Evolutionary conservation across 164 flowering plant species (phyloP), one percentile per base, ranked within the genome.

Genomic region (Hamamelis virginiana): DNA sequence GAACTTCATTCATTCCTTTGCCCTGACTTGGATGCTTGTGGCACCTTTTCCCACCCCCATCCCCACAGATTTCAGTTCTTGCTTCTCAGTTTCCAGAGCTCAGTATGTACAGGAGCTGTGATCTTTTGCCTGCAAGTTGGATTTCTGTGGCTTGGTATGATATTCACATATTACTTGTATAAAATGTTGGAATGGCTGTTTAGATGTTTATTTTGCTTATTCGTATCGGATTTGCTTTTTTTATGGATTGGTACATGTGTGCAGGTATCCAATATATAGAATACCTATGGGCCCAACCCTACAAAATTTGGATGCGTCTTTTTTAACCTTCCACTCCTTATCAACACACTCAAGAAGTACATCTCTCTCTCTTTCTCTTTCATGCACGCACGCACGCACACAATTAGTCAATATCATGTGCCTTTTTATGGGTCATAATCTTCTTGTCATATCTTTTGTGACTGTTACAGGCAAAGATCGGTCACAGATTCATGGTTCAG

Each of bases 251-350:
- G 41, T 26, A 22, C 58, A 46, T 41, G 43, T 68, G 14, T 81
- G 60, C 73, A 91, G 96, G 96, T 91, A 91, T 69, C 96, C 96
- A n/a, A 91, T 91, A 73, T 91, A 91, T 69, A 81, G 96, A 78
- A 89, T 91, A 81, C 96, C 96, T 33, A 70, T 75, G 12, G 96
- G 96, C 28, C 88, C 84, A 63, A 87, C 87, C 11, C 74, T 89
- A n/a, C 76, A 76, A 67, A 86, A 82, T 72, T 67, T 89, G 76
- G 93, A 91, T 59, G 89, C 91, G 4, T 87, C 85, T 53, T 91
- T 89, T 73, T 74, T 91, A 46, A 85, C 96, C 13, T 89, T 82
- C 70, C 96, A 89, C 71, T 74, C 73, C 56, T 79, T 91, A 38
- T 89, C 96, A 56, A 83, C 91, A 28, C 80, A 72, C 21, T 61